Conservation (phyloP, 1,139 yeast species). For the Saccharomyces hybrid region DNA sequence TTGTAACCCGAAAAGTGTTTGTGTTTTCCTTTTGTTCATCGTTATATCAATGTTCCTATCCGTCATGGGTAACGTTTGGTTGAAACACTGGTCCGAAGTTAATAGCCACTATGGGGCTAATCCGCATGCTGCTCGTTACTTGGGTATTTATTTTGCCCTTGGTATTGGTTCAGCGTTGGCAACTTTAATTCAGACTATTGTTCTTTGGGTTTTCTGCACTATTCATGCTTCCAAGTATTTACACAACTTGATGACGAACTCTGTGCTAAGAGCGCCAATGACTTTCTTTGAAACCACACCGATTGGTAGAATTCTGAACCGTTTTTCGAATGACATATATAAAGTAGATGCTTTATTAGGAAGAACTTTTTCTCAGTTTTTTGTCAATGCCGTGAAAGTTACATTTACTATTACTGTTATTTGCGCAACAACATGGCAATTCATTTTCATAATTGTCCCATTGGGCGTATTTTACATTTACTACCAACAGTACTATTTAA, state of each 20-base stretch:
- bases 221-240: slow-evolving; percentile 72
- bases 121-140: slow-evolving; percentile 59
- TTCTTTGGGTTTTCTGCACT: slow-evolving; percentile 78
- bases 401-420: slow-evolving; percentile 72
- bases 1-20: slow-evolving; percentile 68
- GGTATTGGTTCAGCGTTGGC: slow-evolving; percentile 64
- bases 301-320: slow-evolving; percentile 83
- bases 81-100: slow-evolving; percentile 94
- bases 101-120: slow-evolving; percentile 63
- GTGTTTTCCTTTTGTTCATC: slow-evolving; percentile 45
- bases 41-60: slow-evolving; percentile 52
- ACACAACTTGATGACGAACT: slow-evolving; percentile 69
- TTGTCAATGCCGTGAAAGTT: slow-evolving; percentile 64
- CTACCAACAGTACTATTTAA: slow-evolving; percentile 83
- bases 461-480: slow-evolving; percentile 63
- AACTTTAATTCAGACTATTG: slow-evolving; percentile 55
- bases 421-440: slow-evolving; percentile 82
- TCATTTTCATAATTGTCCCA: slow-evolving; percentile 63
- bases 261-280: slow-evolving; percentile 92
- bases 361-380: slow-evolving; percentile 77
- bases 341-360: slow-evolving; percentile 85
- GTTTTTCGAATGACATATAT: slow-evolving; percentile 90
- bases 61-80: slow-evolving; percentile 74
- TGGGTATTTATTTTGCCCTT: slow-evolving; percentile 68
- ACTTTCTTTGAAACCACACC: slow-evolving; percentile 96